A percentile compares a stretch with the other conserved stretches of the same genome.
Evolutionary conservation across 2,329 filamentous ascomycete genomes (phyloP).

Genomic region (Penicillium glabrum): DNA sequence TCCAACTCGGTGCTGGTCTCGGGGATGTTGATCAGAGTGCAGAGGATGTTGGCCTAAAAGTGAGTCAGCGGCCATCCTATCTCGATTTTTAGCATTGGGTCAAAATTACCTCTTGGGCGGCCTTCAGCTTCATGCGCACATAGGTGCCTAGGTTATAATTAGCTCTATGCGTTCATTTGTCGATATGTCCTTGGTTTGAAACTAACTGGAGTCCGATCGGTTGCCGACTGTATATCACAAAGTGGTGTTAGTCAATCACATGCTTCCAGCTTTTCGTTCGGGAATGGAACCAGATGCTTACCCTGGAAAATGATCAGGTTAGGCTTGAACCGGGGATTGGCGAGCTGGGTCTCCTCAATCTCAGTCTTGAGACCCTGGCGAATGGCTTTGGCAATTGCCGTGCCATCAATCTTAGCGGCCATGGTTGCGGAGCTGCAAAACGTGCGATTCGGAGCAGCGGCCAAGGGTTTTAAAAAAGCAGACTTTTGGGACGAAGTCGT

Average conservation of each 20-base stretch:
- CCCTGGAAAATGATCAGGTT: conserved; percentile 93
- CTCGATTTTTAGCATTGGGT: background rate
- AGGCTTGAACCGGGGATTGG: conserved; percentile 85
- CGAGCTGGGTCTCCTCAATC: conserved; percentile 76
- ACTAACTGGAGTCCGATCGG: conserved; percentile 85
- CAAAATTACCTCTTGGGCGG: conserved; percentile 73
- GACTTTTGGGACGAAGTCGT: conserved; percentile 14
- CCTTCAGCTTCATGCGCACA: conserved; percentile 99
- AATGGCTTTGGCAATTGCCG: conserved; percentile 88
- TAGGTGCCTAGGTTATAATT: conserved; percentile 70
- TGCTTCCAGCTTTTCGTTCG: background rate
- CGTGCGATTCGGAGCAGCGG: conserved; percentile 23
- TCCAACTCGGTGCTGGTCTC: conserved; percentile 80
- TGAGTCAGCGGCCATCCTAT: conserved; percentile 6
- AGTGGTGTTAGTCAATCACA: conserved; percentile 2
- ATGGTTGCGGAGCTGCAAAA: conserved; percentile 70
- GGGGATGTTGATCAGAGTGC: conserved; percentile 80
- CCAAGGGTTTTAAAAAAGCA: conserved; percentile 18
- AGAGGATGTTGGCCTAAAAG: conserved; percentile 82
- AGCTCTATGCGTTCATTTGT: conserved; percentile 16
- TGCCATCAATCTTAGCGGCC: conserved; percentile 92
- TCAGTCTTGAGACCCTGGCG: conserved; percentile 77
- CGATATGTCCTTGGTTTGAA: conserved; percentile 6
- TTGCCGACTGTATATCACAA: conserved; percentile 68
- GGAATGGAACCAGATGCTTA: conserved; percentile 41